phyloP scores from a whole-genome alignment of 495 filamentous ascomycete species.

The Tirmania nivea region DNA sequence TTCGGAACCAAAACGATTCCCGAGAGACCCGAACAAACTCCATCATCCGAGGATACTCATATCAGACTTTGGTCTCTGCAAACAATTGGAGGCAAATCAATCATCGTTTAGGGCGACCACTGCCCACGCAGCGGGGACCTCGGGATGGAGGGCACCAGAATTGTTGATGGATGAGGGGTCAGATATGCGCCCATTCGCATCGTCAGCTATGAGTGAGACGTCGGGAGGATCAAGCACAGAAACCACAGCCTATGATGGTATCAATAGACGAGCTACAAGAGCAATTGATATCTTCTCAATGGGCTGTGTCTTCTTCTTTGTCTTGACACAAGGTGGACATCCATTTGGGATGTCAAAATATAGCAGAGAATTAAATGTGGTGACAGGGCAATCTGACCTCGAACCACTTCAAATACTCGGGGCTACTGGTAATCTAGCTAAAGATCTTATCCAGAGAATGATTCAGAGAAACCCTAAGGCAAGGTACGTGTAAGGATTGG shows the following conservation, averaged over 20 bases:
- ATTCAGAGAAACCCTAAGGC: slow-evolving; percentile 45
- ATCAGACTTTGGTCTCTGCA: slow-evolving; percentile 93
- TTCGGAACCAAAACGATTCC: slow-evolving; percentile 26
- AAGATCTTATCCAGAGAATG: slow-evolving; percentile 71
- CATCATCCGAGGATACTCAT: slow-evolving; percentile 61
- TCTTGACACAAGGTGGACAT: slow-evolving; percentile 74
- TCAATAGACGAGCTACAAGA: slow-evolving; percentile 66
- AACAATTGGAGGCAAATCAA: slow-evolving; percentile 88
- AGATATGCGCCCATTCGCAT: slow-evolving; percentile 9
- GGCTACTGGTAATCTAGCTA: slow-evolving; percentile 65
- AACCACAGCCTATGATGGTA: slow-evolving; percentile 36
- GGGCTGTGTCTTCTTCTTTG: slow-evolving; percentile 90
- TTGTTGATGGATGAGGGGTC: slow-evolving; percentile 52
- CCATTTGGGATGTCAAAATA: slow-evolving; percentile 85
- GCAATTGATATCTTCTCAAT: slow-evolving; percentile 94
- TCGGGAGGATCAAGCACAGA: slow-evolving; percentile 32
- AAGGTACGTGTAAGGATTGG: slow-evolving; percentile 24
- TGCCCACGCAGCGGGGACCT: slow-evolving; percentile 77
- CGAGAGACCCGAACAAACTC: slow-evolving; percentile 28
- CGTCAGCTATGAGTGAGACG: slow-evolving; percentile 7
- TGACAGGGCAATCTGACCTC: slow-evolving; percentile 60
- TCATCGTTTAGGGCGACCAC: slow-evolving; percentile 89
- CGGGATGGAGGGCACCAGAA: slow-evolving; percentile 90
- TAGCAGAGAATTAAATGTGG: slow-evolving; percentile 91
- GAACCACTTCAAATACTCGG: slow-evolving; percentile 47